A percentile compares a stretch with the other conserved stretches of the same genome.
phyloP scores from a whole-genome alignment of 1,139 yeast genomes.

The Suhomyces panamericanus region DNA sequence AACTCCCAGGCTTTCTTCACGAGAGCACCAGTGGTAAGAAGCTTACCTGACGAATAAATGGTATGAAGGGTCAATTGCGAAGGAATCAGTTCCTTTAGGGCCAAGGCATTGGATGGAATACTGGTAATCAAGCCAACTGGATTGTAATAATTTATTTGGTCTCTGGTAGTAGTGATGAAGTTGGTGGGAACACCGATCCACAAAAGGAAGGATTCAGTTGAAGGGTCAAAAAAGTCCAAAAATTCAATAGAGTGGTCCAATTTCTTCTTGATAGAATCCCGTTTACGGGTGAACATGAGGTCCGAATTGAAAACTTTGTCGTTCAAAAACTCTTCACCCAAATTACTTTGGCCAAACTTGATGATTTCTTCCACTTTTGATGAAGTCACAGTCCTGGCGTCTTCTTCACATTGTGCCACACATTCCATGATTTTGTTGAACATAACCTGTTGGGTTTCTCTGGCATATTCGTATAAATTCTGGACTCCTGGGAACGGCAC shows the following conservation, averaged over 20 bases:
- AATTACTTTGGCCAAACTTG: slow-evolving; percentile 55
- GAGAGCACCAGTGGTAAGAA: slow-evolving; percentile 46
- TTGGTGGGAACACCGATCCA: slow-evolving; percentile 46
- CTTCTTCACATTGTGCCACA: slow-evolving; percentile 65
- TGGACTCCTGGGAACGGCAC: slow-evolving; percentile 62
- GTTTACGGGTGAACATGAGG: slow-evolving; percentile 78
- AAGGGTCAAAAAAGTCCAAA: slow-evolving; percentile 76
- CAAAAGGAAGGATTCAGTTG: slow-evolving; percentile 54
- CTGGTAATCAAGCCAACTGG: slow-evolving; percentile 37
- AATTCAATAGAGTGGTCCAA: slow-evolving; percentile 61
- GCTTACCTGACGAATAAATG: slow-evolving; percentile 45
- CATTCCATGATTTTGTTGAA: slow-evolving; percentile 61
- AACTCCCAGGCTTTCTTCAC: slow-evolving; percentile 33
- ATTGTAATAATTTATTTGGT: slow-evolving; percentile 35
- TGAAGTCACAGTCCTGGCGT: slow-evolving; percentile 62
- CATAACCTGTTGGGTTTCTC: slow-evolving; percentile 66
- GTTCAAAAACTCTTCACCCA: slow-evolving; percentile 60
- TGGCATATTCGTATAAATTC: slow-evolving; percentile 70
- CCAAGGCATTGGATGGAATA: slow-evolving; percentile 33
- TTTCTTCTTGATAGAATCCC: slow-evolving; percentile 61
- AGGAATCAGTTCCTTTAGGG: slow-evolving; percentile 39
- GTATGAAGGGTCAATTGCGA: slow-evolving; percentile 45
- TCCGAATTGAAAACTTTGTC: slow-evolving; percentile 73
- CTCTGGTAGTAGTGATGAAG: slow-evolving; percentile 28
- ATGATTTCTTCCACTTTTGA: slow-evolving; percentile 63